Evolutionary conservation across 2,329 filamentous ascomycete species (phyloP), one percentile per base, ranked within the genome.

Genomic region (Aspergillus awamori): DNA sequence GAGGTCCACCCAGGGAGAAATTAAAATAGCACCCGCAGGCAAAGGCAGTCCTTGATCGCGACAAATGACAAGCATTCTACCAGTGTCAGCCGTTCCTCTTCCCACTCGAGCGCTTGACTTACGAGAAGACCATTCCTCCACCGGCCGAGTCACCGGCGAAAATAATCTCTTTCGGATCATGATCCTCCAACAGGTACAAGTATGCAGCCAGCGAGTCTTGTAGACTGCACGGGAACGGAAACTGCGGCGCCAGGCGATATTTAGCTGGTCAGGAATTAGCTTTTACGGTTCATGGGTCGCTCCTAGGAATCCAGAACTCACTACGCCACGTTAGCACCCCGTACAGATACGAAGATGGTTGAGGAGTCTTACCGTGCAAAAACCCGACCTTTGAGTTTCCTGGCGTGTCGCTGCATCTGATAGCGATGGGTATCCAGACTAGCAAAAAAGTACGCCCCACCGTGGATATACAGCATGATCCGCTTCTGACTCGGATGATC

Each of bases 391-490:
- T 95, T 93, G 63, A 99, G 83, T 79, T 98, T 98, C 57, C 95
- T 86, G 28, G 95, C 95, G 83, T 98, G 93, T 53, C 94, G 86
- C 77, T 99, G 95, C 83, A 99, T 88, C 82, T 98, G 94, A 78
- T 98, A 98, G n/a, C 95, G 88, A 80, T 98, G 95, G 76, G 96
- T 93, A 72, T 97, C 93, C 39, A 97, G 89, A 69, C 92, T 96
- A 13, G 95, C 94, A 74, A 99, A 98, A 78, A 89, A 99, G 78
- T 97, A 98, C 20, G 91, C 94, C 6, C 94, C 94, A 13, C 95
- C 95, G 72, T 98, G 95, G 22, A 98, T 83, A 77, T 98, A 98
- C 24, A 99, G 81, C 86, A 98, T 97, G 60, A 96, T 87, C 56
- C 93, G 87, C 67, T 87, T 88, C 17, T 86, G 85, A 22, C 84